Conservation (phyloP, 2,329 filamentous ascomycete genomes). For the Graphilbum ipis-grandicollis region DNA sequence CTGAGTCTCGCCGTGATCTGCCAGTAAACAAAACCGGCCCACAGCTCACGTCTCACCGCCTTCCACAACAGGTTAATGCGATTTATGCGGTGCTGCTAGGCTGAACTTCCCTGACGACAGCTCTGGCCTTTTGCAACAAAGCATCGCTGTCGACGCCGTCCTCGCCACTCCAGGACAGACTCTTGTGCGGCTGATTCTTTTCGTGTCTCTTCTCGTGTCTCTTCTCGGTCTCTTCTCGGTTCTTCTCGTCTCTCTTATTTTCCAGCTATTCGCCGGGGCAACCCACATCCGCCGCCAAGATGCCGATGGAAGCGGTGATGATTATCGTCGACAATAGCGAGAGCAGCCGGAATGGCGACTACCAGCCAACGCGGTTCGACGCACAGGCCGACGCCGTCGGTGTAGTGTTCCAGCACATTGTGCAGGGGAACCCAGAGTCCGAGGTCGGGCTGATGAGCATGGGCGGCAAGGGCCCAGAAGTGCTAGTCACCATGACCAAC, state of each 20-base stretch:
- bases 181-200: no score
- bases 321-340: constrained; percentile 99
- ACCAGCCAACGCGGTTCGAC: constrained; percentile 83
- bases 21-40: constrained; percentile 8
- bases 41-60: constrained; percentile 3
- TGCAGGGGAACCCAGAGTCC: constrained; percentile 87
- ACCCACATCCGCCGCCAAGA: constrained; percentile 31
- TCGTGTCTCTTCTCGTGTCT: no score
- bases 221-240: no score
- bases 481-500: constrained; percentile 87
- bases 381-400: constrained; percentile 90
- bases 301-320: constrained; percentile 99
- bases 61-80: background rate
- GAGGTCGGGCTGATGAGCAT: constrained; percentile 98
- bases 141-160: no score
- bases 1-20: no score
- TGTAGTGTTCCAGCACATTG: constrained; percentile 90
- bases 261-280: background rate
- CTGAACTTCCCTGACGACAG: constrained; percentile 11
- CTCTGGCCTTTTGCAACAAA: constrained; percentile 2
- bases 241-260: background rate
- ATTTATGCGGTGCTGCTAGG: constrained; percentile 3
- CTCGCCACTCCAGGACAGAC: no score
- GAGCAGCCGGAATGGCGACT: constrained; percentile 91
- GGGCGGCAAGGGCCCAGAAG: constrained; percentile 93